Conservation (phyloP, 768 basidiomycete species). For the Auriscalpium vulgare region DNA sequence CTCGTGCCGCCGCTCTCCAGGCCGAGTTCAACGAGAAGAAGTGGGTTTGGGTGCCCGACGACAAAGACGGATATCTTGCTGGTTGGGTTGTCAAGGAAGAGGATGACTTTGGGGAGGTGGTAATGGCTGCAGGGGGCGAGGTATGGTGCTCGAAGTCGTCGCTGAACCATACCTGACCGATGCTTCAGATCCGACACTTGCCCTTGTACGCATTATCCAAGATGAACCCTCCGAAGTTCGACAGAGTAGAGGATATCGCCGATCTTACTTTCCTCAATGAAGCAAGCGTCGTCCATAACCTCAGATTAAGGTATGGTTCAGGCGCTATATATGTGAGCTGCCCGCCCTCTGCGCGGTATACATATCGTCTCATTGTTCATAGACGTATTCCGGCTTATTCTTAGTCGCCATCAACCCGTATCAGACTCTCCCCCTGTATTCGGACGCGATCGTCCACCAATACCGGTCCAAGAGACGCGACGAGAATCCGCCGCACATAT, state of each 20-base stretch:
- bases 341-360: neutral
- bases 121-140: slow-evolving; percentile 80
- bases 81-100: slow-evolving; percentile 91
- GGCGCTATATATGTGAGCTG: slow-evolving; percentile 84
- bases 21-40: slow-evolving; percentile 97
- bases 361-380: neutral
- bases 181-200: slow-evolving; percentile 49
- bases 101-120: slow-evolving; percentile 73
- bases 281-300: slow-evolving; percentile 97
- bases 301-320: slow-evolving; percentile 83
- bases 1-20: slow-evolving; percentile 80
- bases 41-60: slow-evolving; percentile 97
- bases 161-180: slow-evolving; percentile 20
- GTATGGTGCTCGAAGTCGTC: slow-evolving; percentile 30
- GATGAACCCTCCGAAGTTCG: slow-evolving; percentile 99
- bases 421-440: slow-evolving; percentile 85
- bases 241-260: slow-evolving; percentile 95
- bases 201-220: slow-evolving; percentile 80
- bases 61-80: slow-evolving; percentile 85
- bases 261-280: slow-evolving; percentile 97
- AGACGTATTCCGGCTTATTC: slow-evolving; percentile 96
- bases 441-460: slow-evolving; percentile 78
- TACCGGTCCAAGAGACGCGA: slow-evolving; percentile 84
- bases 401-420: slow-evolving; percentile 98
- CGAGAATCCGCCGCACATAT: slow-evolving; percentile 95